phyloP scores from a whole-genome alignment of 2,329 filamentous ascomycete species.

The Trichophyton benhamiae region DNA sequence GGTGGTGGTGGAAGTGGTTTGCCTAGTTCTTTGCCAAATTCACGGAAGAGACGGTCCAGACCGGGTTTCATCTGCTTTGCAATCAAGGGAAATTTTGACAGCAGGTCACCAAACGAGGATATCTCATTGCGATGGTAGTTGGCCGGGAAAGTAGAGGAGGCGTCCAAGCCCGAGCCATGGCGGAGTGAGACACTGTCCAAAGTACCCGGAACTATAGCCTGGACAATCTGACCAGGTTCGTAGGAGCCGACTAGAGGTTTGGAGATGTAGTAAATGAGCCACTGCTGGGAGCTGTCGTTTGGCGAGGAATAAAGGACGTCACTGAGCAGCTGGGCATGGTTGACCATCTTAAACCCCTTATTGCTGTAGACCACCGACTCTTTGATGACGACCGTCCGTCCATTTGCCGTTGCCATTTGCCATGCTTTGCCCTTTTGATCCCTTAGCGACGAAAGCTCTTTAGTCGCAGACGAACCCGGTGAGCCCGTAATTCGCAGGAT shows the following conservation, averaged over 20 bases:
- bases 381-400: conserved; percentile 85
- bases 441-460: conserved; percentile 54
- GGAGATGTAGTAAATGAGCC: conserved; percentile 94
- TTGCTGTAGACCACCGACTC: conserved; percentile 89
- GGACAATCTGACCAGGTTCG: conserved; percentile 60
- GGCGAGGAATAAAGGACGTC: conserved; percentile 85
- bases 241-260: conserved; percentile 72
- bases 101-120: conserved; percentile 75
- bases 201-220: conserved; percentile 44
- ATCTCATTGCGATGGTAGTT: conserved; percentile 68
- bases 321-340: conserved; percentile 73
- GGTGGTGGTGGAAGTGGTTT: conserved; percentile 68
- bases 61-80: conserved; percentile 91
- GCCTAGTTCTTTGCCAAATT: conserved; percentile 76
- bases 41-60: conserved; percentile 74
- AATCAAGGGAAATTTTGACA: conserved; percentile 90
- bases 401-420: conserved; percentile 86
- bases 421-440: conserved; percentile 88
- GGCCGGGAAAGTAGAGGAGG: too few species aligned
- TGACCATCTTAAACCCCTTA: conserved; percentile 89
- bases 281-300: conserved; percentile 77
- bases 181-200: conserved; percentile 15
- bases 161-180: conserved; percentile 18
- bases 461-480: conserved; percentile 35
- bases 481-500: conserved; percentile 65